These are phyloP conservation scores for Plasmodium knowlesi DNA, from an alignment of 169 alveolate genomes.

Conservation along the genomic window DNA sequence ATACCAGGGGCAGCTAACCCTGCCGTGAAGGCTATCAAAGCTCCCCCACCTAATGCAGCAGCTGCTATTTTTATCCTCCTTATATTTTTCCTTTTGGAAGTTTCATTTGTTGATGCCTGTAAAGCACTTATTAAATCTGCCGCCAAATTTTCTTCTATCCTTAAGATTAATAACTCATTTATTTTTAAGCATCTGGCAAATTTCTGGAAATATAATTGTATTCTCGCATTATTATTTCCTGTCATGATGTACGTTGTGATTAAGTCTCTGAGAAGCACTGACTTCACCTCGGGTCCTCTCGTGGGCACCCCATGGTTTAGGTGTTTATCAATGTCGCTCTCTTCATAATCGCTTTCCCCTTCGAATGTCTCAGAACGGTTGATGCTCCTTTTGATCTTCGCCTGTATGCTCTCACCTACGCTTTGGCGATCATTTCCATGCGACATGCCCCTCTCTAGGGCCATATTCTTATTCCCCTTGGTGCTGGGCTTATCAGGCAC, in stretches of 20 bases:
- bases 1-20: constrained; percentile 92
- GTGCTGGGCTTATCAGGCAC: neutral
- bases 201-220: constrained; percentile 78
- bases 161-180: constrained; percentile 77
- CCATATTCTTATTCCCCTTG: neutral
- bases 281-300: constrained; percentile 74
- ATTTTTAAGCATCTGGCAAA: constrained; percentile 81
- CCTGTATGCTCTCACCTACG: neutral
- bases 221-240: constrained; percentile 84
- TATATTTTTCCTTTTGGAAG: constrained; percentile 78
- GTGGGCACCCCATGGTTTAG: constrained; percentile 65
- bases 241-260: constrained; percentile 81
- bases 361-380: neutral
- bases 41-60: constrained; percentile 91
- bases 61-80: constrained; percentile 84
- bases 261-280: constrained; percentile 80
- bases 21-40: constrained; percentile 89
- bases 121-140: constrained; percentile 81
- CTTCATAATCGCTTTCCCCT: constrained; percentile 24
- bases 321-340: constrained; percentile 31
- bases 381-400: constrained; percentile 14
- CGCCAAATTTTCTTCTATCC: constrained; percentile 82
- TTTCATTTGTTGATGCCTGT: constrained; percentile 73
- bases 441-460: neutral
- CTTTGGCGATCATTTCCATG: neutral